Evolutionary conservation across 2,329 filamentous ascomycete genomes (phyloP).

Genomic region (Stylonectria norvegica): DNA sequence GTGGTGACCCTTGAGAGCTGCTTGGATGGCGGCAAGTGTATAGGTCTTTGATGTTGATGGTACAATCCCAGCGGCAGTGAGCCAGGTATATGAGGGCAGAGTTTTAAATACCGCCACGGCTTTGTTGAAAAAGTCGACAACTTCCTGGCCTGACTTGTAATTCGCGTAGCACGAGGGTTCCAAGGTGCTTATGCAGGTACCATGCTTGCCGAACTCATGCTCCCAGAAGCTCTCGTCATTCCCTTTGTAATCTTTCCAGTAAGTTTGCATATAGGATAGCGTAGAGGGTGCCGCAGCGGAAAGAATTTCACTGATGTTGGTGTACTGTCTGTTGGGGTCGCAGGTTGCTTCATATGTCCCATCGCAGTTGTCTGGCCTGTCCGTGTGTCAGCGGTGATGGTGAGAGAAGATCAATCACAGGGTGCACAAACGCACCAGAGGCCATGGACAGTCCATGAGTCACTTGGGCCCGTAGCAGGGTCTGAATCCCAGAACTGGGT

Average conservation of each 20-base stretch:
- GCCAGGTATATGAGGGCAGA: conserved; percentile 61
- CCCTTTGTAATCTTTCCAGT: conserved; percentile 68
- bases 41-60: conserved; percentile 57
- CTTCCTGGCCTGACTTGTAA: conserved; percentile 61
- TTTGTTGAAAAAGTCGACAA: conserved; percentile 66
- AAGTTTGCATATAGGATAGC: conserved; percentile 64
- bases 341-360: conserved; percentile 68
- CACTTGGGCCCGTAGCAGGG: conserved; percentile 59
- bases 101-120: conserved; percentile 64
- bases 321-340: conserved; percentile 58
- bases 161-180: conserved; percentile 62
- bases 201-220: conserved; percentile 75
- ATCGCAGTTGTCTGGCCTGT: conserved; percentile 67
- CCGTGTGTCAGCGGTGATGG: too few relatives aligned
- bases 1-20: conserved; percentile 51
- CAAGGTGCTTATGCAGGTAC: conserved; percentile 69
- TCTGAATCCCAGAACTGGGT: conserved; percentile 77
- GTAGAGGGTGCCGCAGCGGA: conserved; percentile 50
- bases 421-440: too few relatives aligned
- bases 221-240: conserved; percentile 66
- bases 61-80: conserved; percentile 58
- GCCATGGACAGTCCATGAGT: conserved; percentile 74
- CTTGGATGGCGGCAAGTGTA: conserved; percentile 54
- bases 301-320: conserved; percentile 63
- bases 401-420: too few relatives aligned